Evolutionary conservation across 441 rosid genomes (phyloP).

Genomic region (Erodium trifolium): DNA sequence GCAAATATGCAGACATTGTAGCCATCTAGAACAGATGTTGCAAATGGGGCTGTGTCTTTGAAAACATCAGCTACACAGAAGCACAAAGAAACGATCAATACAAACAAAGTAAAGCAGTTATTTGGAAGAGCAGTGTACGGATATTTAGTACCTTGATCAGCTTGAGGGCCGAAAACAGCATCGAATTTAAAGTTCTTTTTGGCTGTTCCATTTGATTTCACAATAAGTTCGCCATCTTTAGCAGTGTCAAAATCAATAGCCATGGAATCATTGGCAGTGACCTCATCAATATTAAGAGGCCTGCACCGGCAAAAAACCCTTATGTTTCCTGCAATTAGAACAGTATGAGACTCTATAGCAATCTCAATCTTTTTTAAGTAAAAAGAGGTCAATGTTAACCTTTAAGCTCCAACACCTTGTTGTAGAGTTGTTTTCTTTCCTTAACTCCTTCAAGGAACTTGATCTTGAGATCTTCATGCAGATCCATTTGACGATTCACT

Average conservation of each 20-base stretch:
- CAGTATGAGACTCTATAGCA: slow-evolving; percentile 7
- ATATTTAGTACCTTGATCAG: slow-evolving; percentile 60
- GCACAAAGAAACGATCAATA: slow-evolving; percentile 5
- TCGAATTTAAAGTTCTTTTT: slow-evolving; percentile 76
- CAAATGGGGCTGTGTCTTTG: slow-evolving; percentile 79
- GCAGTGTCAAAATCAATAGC: slow-evolving; percentile 69
- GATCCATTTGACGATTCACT: slow-evolving; percentile 59
- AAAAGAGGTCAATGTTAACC: slow-evolving; percentile 35
- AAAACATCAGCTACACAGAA: slow-evolving; percentile 62
- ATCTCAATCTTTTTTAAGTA: slow-evolving; percentile 6
- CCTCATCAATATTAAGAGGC: slow-evolving; percentile 68
- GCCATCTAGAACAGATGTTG: slow-evolving; percentile 86
- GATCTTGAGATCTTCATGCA: slow-evolving; percentile 55
- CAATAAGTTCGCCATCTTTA: slow-evolving; percentile 71
- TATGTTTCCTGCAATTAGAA: slow-evolving; percentile 65
- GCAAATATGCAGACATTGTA: slow-evolving; percentile 92
- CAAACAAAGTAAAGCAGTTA: not conserved
- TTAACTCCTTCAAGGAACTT: slow-evolving; percentile 58
- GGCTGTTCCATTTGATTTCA: slow-evolving; percentile 64
- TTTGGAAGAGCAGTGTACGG: not conserved
- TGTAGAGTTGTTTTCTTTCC: slow-evolving; percentile 77
- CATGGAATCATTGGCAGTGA: slow-evolving; percentile 44
- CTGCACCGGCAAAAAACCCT: slow-evolving; percentile 92
- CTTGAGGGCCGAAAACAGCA: slow-evolving; percentile 76
- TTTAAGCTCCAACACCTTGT: slow-evolving; percentile 82